Conservation (phyloP, 768 basidiomycete genomes). For the Leccinellum luteum region DNA sequence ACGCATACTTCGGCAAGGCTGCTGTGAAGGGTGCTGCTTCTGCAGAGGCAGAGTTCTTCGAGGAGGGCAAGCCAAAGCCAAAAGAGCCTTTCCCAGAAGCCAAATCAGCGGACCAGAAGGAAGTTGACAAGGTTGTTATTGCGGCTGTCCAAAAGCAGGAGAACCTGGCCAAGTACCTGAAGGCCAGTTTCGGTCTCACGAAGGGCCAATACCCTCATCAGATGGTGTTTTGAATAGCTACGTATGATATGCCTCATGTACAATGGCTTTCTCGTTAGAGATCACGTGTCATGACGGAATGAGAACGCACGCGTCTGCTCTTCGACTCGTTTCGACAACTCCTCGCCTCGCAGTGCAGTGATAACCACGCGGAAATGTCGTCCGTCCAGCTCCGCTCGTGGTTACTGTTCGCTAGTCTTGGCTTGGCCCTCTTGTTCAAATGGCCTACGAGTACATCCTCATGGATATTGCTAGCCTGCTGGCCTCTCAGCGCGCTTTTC, state of each 20-base stretch:
- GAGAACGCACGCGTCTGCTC: not conserved
- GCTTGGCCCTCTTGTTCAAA: conserved; percentile 9
- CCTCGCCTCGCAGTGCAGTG: not conserved
- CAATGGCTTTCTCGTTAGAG: conserved; percentile 17
- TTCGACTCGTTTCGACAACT: not conserved
- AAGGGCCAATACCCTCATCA: conserved; percentile 98
- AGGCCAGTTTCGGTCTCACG: conserved; percentile 88
- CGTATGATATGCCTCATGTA: conserved; percentile 2
- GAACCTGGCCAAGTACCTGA: conserved; percentile 89
- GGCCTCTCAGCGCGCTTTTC: conserved; percentile 49
- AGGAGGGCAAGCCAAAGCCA: conserved; percentile 86
- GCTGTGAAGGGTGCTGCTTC: conserved; percentile 65
- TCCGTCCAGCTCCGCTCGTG: not conserved
- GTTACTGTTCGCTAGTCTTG: conserved; percentile 15
- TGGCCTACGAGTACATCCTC: conserved; percentile 29
- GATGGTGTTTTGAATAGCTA: conserved; percentile 70
- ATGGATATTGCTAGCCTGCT: conserved; percentile 44
- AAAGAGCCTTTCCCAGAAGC: conserved; percentile 85
- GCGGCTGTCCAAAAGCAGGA: conserved; percentile 88
- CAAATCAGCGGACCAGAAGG: conserved; percentile 91
- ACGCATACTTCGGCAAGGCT: conserved; percentile 89
- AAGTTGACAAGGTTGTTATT: conserved; percentile 73
- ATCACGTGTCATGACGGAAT: conserved; percentile 11
- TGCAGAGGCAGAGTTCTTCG: conserved; percentile 97
- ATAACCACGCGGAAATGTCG: conserved; percentile 12